These are phyloP conservation scores for Colletotrichum sp. DNA, from an alignment of 2,329 filamentous ascomycete genomes.

Conservation along the genomic window DNA sequence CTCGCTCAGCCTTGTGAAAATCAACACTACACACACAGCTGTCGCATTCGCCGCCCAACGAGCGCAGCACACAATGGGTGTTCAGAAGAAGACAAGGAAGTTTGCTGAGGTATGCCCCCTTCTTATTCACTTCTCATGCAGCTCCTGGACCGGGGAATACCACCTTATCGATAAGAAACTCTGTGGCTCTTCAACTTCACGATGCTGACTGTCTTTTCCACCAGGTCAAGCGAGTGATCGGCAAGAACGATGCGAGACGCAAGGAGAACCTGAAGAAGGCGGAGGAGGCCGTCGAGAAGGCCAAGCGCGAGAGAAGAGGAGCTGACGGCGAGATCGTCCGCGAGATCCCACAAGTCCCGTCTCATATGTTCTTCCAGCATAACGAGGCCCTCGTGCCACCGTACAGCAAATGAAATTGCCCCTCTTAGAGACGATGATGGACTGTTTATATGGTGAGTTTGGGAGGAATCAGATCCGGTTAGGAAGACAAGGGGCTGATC, in stretches of 20 bases:
- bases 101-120: slow-evolving; percentile 69
- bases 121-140: not conserved
- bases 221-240: slow-evolving; percentile 81
- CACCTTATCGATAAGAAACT: slow-evolving; percentile 16
- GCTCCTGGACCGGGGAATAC: not conserved
- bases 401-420: slow-evolving; percentile 88
- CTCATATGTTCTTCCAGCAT: slow-evolving; percentile 85
- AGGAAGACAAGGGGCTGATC: not conserved
- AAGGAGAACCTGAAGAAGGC: slow-evolving; percentile 80
- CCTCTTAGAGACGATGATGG: slow-evolving; percentile 88
- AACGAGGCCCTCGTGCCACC: slow-evolving; percentile 87
- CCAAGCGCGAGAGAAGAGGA: slow-evolving; percentile 60
- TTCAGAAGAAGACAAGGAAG: slow-evolving; percentile 89
- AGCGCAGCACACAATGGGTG: slow-evolving; percentile 67
- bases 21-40: not conserved
- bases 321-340: slow-evolving; percentile 60
- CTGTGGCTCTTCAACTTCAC: slow-evolving; percentile 2
- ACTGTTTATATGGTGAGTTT: slow-evolving; percentile 70
- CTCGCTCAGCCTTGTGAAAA: slow-evolving; percentile 8
- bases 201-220: not conserved
- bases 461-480: no score
- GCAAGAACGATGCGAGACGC: slow-evolving; percentile 78
- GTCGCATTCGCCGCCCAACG: not conserved
- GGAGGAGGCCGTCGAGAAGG: slow-evolving; percentile 57
- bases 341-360: slow-evolving; percentile 72